Conservation (phyloP, 768 basidiomycete species). For the Coprinopsis sp. region DNA sequence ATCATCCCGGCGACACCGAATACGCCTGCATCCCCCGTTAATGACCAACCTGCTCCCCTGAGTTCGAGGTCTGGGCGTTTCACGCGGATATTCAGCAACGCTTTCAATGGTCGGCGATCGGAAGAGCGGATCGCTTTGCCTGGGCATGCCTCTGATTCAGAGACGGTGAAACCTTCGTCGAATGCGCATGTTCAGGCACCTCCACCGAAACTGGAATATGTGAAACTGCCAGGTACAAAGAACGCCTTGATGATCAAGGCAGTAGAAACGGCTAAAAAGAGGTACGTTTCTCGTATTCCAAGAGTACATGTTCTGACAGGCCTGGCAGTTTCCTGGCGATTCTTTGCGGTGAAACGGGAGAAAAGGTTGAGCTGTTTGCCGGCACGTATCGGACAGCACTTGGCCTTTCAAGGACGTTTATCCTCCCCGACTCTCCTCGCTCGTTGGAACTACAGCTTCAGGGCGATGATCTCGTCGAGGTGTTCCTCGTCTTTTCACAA, state of each 20-base stretch:
- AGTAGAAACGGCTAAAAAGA: slow-evolving; percentile 87
- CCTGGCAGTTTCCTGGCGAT: slow-evolving; percentile 78
- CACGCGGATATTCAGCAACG: slow-evolving; percentile 65
- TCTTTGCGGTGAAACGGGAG: slow-evolving; percentile 86
- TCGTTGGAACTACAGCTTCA: slow-evolving; percentile 85
- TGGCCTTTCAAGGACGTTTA: slow-evolving; percentile 88
- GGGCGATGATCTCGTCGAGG: slow-evolving; percentile 89
- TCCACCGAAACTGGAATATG: slow-evolving; percentile 84
- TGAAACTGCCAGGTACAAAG: slow-evolving; percentile 89
- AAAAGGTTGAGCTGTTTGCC: slow-evolving; percentile 91
- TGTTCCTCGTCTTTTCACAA: slow-evolving; percentile 86
- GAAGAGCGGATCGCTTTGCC: slow-evolving; percentile 45
- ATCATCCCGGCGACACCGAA: slow-evolving; percentile 17
- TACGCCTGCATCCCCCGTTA: slow-evolving; percentile 24
- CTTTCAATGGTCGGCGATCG: slow-evolving; percentile 55
- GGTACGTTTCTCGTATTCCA: slow-evolving; percentile 36
- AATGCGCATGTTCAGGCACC: slow-evolving; percentile 47
- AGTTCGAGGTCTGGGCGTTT: slow-evolving; percentile 54
- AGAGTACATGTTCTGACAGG: slow-evolving; percentile 2
- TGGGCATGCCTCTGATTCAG: slow-evolving; percentile 35
- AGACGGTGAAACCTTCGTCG: slow-evolving; percentile 30
- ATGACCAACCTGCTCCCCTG: slow-evolving; percentile 14
- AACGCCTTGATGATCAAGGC: slow-evolving; percentile 79
- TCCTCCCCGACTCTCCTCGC: slow-evolving; percentile 84
- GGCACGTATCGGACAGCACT: slow-evolving; percentile 88